A percentile compares a stretch with the other conserved stretches of the same genome.
phyloP scores from a whole-genome alignment of 805 yeast genomes.

The Saturnispora saitoi region DNA sequence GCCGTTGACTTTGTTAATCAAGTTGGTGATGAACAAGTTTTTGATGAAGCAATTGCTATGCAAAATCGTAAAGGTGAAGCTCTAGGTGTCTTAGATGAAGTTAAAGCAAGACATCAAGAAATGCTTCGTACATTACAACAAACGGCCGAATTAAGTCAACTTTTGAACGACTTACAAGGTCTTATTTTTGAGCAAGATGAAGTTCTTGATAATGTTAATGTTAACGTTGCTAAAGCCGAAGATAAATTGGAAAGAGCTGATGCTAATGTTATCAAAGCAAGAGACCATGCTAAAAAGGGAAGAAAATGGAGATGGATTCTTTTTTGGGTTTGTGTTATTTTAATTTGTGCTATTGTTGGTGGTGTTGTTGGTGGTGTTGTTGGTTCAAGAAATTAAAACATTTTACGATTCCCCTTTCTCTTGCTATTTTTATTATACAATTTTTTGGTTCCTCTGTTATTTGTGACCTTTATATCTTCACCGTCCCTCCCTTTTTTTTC shows the following conservation, averaged over 20 bases:
- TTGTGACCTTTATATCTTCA: neutral
- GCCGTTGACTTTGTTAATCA: slow-evolving; percentile 81
- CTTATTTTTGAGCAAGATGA: slow-evolving; percentile 93
- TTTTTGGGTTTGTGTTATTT: slow-evolving; percentile 49
- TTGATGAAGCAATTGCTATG: slow-evolving; percentile 84
- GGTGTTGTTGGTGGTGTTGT: slow-evolving; percentile 56
- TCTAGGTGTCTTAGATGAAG: slow-evolving; percentile 88
- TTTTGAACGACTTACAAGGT: slow-evolving; percentile 93
- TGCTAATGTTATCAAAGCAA: slow-evolving; percentile 88
- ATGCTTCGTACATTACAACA: slow-evolving; percentile 90
- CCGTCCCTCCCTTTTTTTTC: neutral
- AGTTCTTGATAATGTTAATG: slow-evolving; percentile 72
- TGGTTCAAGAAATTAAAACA: slow-evolving; percentile 23
- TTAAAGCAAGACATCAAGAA: slow-evolving; percentile 92
- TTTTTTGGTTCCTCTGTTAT: neutral
- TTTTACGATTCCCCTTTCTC: neutral
- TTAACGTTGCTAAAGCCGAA: slow-evolving; percentile 76
- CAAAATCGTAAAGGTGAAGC: slow-evolving; percentile 92
- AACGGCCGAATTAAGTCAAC: slow-evolving; percentile 89
- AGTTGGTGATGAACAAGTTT: slow-evolving; percentile 80
- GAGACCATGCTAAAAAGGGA: slow-evolving; percentile 77
- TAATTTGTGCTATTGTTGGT: slow-evolving; percentile 57
- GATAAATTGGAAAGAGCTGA: slow-evolving; percentile 89
- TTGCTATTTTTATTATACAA: neutral
- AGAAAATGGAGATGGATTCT: slow-evolving; percentile 90